These are phyloP conservation scores for Pythium insidiosum DNA, from an alignment of 352 stramenopile species.

Conservation along the genomic window DNA sequence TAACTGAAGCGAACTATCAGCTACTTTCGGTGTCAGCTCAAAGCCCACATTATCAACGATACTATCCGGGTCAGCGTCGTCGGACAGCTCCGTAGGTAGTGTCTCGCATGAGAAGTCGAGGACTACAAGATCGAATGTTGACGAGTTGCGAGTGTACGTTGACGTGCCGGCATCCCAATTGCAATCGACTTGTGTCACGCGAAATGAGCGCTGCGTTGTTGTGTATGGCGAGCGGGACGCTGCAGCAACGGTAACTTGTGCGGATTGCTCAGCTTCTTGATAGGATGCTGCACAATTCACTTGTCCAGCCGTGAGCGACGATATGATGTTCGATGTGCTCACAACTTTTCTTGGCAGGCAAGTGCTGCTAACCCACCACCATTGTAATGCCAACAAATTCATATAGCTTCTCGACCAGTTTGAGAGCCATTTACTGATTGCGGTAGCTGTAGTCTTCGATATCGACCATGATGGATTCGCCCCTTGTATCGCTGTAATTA, in stretches of 20 bases:
- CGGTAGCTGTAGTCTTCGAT: slow-evolving; percentile 6
- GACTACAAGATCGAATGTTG: slow-evolving; percentile 19
- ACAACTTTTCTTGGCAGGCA: slow-evolving; percentile 29
- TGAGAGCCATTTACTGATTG: slow-evolving; percentile 28
- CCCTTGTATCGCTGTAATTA: neutral
- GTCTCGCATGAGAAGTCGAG: slow-evolving; percentile 34
- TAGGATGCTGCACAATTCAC: slow-evolving; percentile 14
- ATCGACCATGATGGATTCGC: slow-evolving; percentile 7
- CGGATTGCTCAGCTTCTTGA: slow-evolving; percentile 17
- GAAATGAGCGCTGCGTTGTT: slow-evolving; percentile 24
- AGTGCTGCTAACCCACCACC: slow-evolving; percentile 44
- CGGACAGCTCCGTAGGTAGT: slow-evolving; percentile 32
- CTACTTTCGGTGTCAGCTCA: slow-evolving; percentile 22
- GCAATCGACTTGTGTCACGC: slow-evolving; percentile 26
- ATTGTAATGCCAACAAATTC: slow-evolving; percentile 28
- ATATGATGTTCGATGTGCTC: slow-evolving; percentile 8
- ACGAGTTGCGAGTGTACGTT: slow-evolving; percentile 22
- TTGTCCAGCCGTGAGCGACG: slow-evolving; percentile 6
- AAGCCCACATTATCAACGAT: slow-evolving; percentile 31
- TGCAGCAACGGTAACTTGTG: slow-evolving; percentile 3
- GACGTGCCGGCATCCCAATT: slow-evolving; percentile 6
- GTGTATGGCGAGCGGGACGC: slow-evolving; percentile 27
- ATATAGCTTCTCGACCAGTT: slow-evolving; percentile 25
- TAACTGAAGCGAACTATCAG: slow-evolving; percentile 11
- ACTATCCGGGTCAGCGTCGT: slow-evolving; percentile 26